phyloP scores from a whole-genome alignment of 2,329 filamentous ascomycete genomes.

The Penicillium verrucosum region DNA sequence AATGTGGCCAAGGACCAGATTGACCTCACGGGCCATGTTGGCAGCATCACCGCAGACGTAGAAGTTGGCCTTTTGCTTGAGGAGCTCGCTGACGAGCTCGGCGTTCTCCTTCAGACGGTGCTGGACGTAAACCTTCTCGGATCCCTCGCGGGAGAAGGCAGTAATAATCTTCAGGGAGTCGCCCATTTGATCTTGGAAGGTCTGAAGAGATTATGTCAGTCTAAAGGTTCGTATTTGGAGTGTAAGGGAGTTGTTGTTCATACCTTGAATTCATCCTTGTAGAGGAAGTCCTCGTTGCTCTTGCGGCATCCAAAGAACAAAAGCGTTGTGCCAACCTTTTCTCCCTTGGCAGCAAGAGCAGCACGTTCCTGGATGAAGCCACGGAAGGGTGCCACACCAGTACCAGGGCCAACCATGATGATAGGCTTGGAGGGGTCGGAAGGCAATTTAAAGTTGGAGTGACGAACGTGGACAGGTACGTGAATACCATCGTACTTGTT shows the following conservation, averaged over 20 bases:
- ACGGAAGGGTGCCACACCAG: constrained; percentile 93
- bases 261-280: constrained; percentile 89
- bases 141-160: constrained; percentile 86
- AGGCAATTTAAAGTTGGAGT: constrained; percentile 98
- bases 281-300: constrained; percentile 84
- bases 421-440: constrained; percentile 91
- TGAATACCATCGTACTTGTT: constrained; percentile 97
- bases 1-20: constrained; percentile 79
- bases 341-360: constrained; percentile 73
- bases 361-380: constrained; percentile 93
- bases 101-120: constrained; percentile 82
- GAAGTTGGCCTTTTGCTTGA: constrained; percentile 83
- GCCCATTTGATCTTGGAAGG: constrained; percentile 77
- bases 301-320: constrained; percentile 96
- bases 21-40: constrained; percentile 95
- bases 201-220: constrained; percentile 50
- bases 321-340: constrained; percentile 79
- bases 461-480: constrained; percentile 90
- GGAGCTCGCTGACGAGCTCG: constrained; percentile 79
- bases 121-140: constrained; percentile 95
- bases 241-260: constrained; percentile 36
- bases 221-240: background rate
- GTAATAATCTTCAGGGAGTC: constrained; percentile 88
- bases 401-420: constrained; percentile 94
- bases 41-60: constrained; percentile 98